These are phyloP conservation scores for Hypoxylon sp. DNA, from an alignment of 2,329 filamentous ascomycete species.

Conservation along the genomic window DNA sequence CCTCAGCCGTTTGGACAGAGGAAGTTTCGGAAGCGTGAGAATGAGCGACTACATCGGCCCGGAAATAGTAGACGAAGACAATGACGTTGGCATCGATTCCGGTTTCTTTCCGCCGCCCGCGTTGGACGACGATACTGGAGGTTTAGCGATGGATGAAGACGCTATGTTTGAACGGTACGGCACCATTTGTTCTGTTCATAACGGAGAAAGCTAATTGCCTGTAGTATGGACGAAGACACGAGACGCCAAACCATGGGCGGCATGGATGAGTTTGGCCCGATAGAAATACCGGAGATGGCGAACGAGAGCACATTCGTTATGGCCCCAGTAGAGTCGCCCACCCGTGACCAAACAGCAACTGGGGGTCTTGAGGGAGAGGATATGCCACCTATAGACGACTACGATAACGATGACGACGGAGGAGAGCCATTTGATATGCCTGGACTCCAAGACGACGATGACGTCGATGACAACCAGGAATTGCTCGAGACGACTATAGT, in stretches of 20 bases:
- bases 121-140: constrained; percentile 52
- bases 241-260: constrained; percentile 52
- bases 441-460: constrained; percentile 40
- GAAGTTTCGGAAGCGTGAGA: constrained; percentile 58
- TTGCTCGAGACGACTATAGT: constrained; percentile 29
- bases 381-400: constrained; percentile 21
- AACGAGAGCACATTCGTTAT: constrained; percentile 63
- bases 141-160: constrained; percentile 50
- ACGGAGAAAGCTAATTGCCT: constrained; percentile 16
- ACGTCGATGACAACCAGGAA: constrained; percentile 36
- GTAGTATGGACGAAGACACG: constrained; percentile 50
- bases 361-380: constrained; percentile 34
- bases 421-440: constrained; percentile 38
- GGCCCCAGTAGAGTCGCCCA: constrained; percentile 46
- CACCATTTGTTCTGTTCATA: neutral
- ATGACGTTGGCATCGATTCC: constrained; percentile 55
- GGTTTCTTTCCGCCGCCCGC: constrained; percentile 61
- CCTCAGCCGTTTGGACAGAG: constrained; percentile 54
- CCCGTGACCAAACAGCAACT: constrained; percentile 38
- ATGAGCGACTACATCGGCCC: constrained; percentile 59
- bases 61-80: constrained; percentile 51
- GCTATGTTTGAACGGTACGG: constrained; percentile 54
- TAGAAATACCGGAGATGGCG: constrained; percentile 57
- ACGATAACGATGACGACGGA: constrained; percentile 37
- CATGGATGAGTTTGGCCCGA: constrained; percentile 59